Base-by-base conservation (phyloP, 768 basidiomycete species). In the Lyophyllum shimeji region DNA sequence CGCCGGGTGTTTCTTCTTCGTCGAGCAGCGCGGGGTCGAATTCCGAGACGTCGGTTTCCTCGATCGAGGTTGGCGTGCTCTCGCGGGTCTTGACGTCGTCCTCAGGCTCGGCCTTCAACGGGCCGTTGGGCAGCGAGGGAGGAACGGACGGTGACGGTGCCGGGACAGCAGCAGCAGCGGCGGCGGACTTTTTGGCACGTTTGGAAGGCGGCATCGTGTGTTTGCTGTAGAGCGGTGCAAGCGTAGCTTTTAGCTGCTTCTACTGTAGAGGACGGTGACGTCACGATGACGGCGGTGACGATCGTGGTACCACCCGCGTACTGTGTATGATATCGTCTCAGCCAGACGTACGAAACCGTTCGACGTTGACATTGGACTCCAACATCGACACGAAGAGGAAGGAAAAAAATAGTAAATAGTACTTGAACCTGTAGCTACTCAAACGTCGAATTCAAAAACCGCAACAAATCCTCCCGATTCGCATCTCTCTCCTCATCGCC, bases 401-500 rank as follows among this genome's bases (percentile, higher is more conserved):
- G 11, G 15, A 37, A 13, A 37, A 37, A 37, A 40, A 15, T 3
- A 40, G 39, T 3, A 40, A 40, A 40, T 5, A 40, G 18, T 18
- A 40, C 8, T 4, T 18, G 37, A 15, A 7, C 15, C 11, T 9
- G n/a, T n/a, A 4, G 29, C 50, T 51, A 63, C 18, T 60, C 64
- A 50, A 60, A 65, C 0, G 64, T 59, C 23, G 64, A 63, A 50
- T 65, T 65, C 50, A 65, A 49, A 33, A 65, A 65, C 44, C 55
- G 48, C 18, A 65, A 43, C 37, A 65, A 43, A 53, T 65, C 60
- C 40, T 60, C 47, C 18, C 64, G 60, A 49, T 65, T 65, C 24
- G 53, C 57, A 46, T 65, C 64, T 34, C 64, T 61, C 52, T 65
- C 64, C 43, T 65, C 56, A 33, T 65, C 64, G 20, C 52, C 64